These are phyloP conservation scores for Coffea canephora DNA, from an alignment of 257 asterid species.

Conservation along the genomic window DNA sequence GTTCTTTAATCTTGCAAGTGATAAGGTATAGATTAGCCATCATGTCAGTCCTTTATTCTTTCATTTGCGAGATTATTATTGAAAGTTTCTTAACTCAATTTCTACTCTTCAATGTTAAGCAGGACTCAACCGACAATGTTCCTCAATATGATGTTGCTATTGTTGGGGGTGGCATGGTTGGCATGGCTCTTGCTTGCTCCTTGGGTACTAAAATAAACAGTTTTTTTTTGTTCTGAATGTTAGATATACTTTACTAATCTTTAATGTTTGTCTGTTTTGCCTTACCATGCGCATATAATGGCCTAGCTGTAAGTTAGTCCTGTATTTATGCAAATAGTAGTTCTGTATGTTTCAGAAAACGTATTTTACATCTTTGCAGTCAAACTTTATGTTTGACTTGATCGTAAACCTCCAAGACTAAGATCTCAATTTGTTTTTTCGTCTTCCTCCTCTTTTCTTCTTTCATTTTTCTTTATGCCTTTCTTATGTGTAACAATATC, in stretches of 20 bases:
- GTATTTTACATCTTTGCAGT: too few relatives aligned
- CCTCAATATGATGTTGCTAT: constrained; percentile 86
- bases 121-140: constrained; percentile 24
- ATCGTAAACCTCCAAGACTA: too few relatives aligned
- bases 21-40: not conserved
- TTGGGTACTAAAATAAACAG: constrained; percentile 47
- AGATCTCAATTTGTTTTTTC: too few relatives aligned
- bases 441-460: too few relatives aligned
- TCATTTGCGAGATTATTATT: not conserved
- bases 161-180: constrained; percentile 99
- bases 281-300: not conserved
- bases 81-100: constrained; percentile 13
- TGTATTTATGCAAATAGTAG: not conserved
- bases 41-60: not conserved
- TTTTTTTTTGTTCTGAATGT: not conserved
- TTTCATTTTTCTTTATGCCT: not conserved
- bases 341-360: too few relatives aligned
- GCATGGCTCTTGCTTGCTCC: constrained; percentile 93
- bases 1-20: not conserved
- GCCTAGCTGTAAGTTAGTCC: not conserved
- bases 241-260: not conserved
- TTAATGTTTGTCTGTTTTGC: not conserved
- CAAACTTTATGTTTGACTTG: too few relatives aligned
- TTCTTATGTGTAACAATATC: not conserved
- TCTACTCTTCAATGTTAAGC: constrained; percentile 19